Base-by-base conservation (phyloP, 441 rosid species). In the Arabidopsis lyrata region DNA sequence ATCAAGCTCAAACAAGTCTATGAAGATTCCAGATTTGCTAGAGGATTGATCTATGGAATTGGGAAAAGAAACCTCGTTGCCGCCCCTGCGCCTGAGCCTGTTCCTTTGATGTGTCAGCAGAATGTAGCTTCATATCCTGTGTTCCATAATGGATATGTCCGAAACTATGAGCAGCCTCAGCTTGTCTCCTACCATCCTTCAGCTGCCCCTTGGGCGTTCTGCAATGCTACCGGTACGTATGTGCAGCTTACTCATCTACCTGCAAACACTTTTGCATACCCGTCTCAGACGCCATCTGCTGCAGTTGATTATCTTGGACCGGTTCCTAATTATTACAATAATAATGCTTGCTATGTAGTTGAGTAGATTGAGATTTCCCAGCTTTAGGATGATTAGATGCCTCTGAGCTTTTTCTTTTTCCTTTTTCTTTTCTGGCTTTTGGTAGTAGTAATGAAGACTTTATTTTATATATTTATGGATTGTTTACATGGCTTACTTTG, bases 11-110 rank as follows among this genome's bases (percentile, higher is more conserved):
- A 9, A 6, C 65, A 72, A 20, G 16, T 55, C 20, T 47, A 47
- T 20, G 73, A 66, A 22, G 66, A 67, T 16, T 67, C 66, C 4
- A 73, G 2, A 27, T 36, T 47, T 35, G 77, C 77, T 8, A 78
- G 39, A 78, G 81, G 81, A n/a, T 18, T 67, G 47, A 63, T 78
- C 11, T 73, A 78, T 6, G 81, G 81, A 13, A 55, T 73, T 15
- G 70, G 74, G 18, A 78, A 73, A 16, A 39, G 32, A 47, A 45
- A 2, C 7, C 22, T 8, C 12, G 20, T 36, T 36, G 38, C 67
- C 5, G 11, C 41, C 5, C 42, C 32, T 39, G 8, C 0, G 8
- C 44, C 53, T 62, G 20, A 5, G 34, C 63, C 9, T 44, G 1
- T 48, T 8, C 57, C 74, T 13, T 11, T 62, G 53, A 36, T 54